Percentiles rank a stretch among this genome's conserved stretches.
Conservation (phyloP, 2,329 filamentous ascomycete genomes). For the Fusarium sulawesiense region DNA sequence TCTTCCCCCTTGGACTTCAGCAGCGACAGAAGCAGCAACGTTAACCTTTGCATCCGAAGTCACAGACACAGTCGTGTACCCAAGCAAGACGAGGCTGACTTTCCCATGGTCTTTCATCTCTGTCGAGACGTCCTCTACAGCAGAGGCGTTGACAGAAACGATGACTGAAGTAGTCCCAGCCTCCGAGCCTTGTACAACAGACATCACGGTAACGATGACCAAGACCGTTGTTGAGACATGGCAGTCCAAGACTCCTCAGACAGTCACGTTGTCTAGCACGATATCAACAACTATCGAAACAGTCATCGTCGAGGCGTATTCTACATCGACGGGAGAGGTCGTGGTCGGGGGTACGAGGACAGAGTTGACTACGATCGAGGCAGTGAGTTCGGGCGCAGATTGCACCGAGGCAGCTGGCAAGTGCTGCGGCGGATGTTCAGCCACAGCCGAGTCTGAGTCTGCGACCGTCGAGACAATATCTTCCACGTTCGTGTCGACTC, state of each 20-base stretch:
- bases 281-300: conserved; percentile 39
- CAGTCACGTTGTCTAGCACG: conserved; percentile 35
- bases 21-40: background rate
- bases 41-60: background rate
- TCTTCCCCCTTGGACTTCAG: conserved; percentile 15
- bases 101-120: conserved; percentile 8
- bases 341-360: conserved; percentile 34
- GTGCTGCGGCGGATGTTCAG: conserved; percentile 37
- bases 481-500: conserved; percentile 12
- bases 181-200: conserved; percentile 40
- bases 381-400: conserved; percentile 30
- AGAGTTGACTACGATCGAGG: conserved; percentile 37
- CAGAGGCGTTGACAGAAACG: background rate
- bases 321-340: conserved; percentile 42
- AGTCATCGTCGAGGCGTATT: conserved; percentile 43
- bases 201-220: conserved; percentile 45
- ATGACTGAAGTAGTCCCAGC: conserved; percentile 5
- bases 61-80: background rate
- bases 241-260: conserved; percentile 33
- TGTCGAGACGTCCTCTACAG: background rate
- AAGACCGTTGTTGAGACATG: conserved; percentile 43
- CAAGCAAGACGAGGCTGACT: conserved; percentile 14
- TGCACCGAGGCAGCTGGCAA: conserved; percentile 27
- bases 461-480: background rate
- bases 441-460: background rate